Conservation (phyloP, 2,329 filamentous ascomycete species). For the Esteya vermicola region DNA sequence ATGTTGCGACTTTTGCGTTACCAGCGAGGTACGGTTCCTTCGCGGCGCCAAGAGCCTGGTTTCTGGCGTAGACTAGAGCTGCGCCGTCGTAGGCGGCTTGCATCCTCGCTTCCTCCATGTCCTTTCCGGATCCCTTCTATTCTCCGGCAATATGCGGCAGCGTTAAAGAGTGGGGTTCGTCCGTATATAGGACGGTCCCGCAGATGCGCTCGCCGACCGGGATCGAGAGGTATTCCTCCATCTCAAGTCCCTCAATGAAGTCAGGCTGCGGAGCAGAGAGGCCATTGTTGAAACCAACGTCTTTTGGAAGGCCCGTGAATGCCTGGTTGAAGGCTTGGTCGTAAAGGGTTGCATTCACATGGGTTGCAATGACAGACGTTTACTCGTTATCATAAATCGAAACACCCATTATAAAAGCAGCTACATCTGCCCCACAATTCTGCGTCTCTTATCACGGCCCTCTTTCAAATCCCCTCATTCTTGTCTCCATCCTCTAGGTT, state of each 20-base stretch:
- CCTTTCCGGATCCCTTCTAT: conserved; percentile 8
- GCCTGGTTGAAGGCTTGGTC: neutral
- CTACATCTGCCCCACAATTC: too few relatives aligned
- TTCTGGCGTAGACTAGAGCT: conserved; percentile 15
- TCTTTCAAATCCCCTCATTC: too few relatives aligned
- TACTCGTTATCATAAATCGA: too few relatives aligned
- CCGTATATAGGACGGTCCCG: conserved; percentile 10
- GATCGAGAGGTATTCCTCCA: neutral
- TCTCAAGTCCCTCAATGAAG: neutral
- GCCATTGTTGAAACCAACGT: neutral
- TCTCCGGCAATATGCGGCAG: conserved; percentile 17
- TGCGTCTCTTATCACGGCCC: too few relatives aligned
- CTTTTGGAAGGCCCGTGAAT: neutral
- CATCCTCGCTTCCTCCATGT: conserved; percentile 9
- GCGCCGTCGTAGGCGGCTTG: conserved; percentile 14
- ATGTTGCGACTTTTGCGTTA: conserved; percentile 13
- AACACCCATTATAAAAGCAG: too few relatives aligned
- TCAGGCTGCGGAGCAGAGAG: neutral
- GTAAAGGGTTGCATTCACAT: too few relatives aligned
- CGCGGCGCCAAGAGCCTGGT: conserved; percentile 12
- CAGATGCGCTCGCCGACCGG: neutral
- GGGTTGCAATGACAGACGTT: too few relatives aligned
- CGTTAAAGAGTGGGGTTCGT: conserved; percentile 10
- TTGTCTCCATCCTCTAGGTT: too few relatives aligned
- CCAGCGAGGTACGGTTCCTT: conserved; percentile 9